Percentiles rank a stretch among this genome's conserved stretches.
Conservation (phyloP, 352 stramenopile genomes). For the Phytophthora boehmeriae region DNA sequence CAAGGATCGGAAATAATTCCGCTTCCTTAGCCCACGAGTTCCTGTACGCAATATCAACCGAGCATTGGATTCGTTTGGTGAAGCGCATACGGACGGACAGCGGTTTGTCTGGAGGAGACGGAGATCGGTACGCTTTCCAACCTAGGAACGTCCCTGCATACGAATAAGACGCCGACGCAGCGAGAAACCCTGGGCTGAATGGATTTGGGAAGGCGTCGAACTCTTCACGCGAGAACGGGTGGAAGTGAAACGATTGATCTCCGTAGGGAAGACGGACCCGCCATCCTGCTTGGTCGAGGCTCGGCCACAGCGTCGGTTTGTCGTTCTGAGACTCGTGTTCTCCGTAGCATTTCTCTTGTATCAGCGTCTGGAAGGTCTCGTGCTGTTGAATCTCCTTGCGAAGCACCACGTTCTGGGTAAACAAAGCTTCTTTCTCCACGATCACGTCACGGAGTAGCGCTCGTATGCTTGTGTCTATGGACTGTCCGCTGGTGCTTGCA, state of each 20-base stretch:
- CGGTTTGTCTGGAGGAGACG: conserved; percentile 2
- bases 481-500: neutral
- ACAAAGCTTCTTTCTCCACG: neutral
- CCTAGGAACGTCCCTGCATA: conserved; percentile 20
- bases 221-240: neutral
- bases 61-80: conserved; percentile 25
- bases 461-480: neutral
- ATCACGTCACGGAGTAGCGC: neutral
- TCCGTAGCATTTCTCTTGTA: neutral
- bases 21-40: conserved; percentile 6
- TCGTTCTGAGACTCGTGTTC: neutral
- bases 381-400: neutral
- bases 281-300: neutral
- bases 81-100: conserved; percentile 18
- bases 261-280: neutral
- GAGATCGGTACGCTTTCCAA: conserved; percentile 23
- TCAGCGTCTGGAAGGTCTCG: neutral
- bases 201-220: neutral
- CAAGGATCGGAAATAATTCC: conserved; percentile 14
- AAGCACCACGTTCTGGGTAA: neutral
- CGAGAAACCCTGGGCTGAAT: neutral
- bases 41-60: conserved; percentile 3
- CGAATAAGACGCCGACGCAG: neutral
- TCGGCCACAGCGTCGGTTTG: neutral
- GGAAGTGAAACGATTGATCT: neutral